Base-by-base conservation (phyloP, 805 yeast genomes). In the Candida awuae region DNA sequence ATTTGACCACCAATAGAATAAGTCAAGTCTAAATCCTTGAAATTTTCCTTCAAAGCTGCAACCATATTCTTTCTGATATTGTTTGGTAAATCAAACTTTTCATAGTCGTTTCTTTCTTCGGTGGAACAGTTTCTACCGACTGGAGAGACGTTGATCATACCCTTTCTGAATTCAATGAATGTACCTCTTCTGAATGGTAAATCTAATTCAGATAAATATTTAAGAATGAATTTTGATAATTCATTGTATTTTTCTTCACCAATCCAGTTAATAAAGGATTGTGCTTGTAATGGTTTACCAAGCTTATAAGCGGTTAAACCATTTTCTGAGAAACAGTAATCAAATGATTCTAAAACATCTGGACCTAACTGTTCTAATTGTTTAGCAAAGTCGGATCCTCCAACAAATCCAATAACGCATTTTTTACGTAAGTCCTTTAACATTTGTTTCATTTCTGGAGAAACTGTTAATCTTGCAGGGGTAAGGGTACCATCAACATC, bases 1-100 rank as follows among this genome's bases (percentile, higher is more conserved):
- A 92, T 92, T 75, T 92, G 97, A 54, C 99, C 99, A 65, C 99
- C 99, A 50, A 92, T 92, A 44, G 98, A 92, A 75, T 83, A 92
- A 51, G 97, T 90, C 59, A 92, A 75, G 41, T 81, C 83, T 56
- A 71, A 71, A 65, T 88, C 90, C 42, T 90, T 65, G 73, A 92
- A 92, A 57, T 79, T 75, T 59, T 76, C 75, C 67, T 75, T 84
- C 59, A 92, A 74, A 38, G 95, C 96, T 38, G 66, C 68, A 48
- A 92, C 97, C 73, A 92, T 73, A 45, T 71, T 77, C 55, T 75
- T 77, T 77, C 99, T 85, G 55, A 92, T 65, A 56, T 84, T 74
- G 72, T 84, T 77, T 58, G 67, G 71, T 55, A 77, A 71, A 66
- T 92, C 99, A 64, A 55, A 92, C 54, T 68, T 71, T 72, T 92